Evolutionary conservation across 768 basidiomycete genomes (phyloP), one percentile per base, ranked within the genome.

Genomic region (Tricholoma furcatifolium): DNA sequence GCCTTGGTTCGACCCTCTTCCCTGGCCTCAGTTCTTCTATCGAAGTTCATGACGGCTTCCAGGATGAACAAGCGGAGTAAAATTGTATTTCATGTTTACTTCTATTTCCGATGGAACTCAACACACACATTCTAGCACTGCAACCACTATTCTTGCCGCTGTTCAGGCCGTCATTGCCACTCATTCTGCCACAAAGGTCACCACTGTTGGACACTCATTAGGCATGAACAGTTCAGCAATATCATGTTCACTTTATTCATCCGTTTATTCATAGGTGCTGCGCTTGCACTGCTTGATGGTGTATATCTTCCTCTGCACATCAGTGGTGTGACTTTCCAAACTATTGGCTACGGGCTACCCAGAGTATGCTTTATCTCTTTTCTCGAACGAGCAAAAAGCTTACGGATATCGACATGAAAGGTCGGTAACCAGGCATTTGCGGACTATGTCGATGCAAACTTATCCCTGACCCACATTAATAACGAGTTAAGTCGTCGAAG

Each of bases 381-480:
- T 43, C n/a, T 43, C 14, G n/a, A 20, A 39, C 10, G 20, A 3
- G 9, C 31, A 5, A 10, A 20, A 21, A n/a, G 15, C 30, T 34
- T 48, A 3, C 10, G 6, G 20, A 12, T 24, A 42, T 8, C 32
- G 43, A 32, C 2, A 14, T 23, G 15, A n/a, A 35, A 78, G 72
- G 74, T 77, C 47, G 80, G 82, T 0, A 80, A 84, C 62, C 72
- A 73, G 53, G 81, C 69, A 9, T 84, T 83, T 53, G 81, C 80
- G 3, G 51, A 80, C 63, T 79, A 79, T 57, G 73, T 82, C 32
- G 78, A 81, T 53, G 70, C 74, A 6, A 62, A 75, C 43, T 10
- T 68, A 23, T 49, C 63, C 11, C 53, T 80, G 47, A 78, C 72
- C 0, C 80, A 75, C 51, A 73, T 84, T 59, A 81, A 76, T 62